phyloP scores from a whole-genome alignment of 345 rosid species.

The Citrus mangshanensis region DNA sequence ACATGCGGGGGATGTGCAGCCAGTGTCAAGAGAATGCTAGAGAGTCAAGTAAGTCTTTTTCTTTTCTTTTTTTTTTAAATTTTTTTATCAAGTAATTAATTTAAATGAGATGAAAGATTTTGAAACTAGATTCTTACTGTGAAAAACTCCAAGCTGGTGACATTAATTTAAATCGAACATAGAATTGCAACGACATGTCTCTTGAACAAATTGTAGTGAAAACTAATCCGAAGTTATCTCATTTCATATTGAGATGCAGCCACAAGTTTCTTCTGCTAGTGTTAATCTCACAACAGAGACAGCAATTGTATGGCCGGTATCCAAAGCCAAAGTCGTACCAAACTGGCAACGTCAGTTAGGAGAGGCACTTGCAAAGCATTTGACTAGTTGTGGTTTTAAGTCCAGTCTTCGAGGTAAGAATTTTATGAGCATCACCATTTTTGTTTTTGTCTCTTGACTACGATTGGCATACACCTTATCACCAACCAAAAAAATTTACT shows the following conservation, averaged over 20 bases:
- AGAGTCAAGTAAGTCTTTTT: constrained; percentile 65
- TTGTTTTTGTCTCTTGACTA: not conserved
- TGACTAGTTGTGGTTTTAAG: constrained; percentile 78
- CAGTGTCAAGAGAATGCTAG: constrained; percentile 88
- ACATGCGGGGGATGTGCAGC: constrained; percentile 98
- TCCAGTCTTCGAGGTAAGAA: constrained; percentile 79
- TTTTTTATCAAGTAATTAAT: not conserved
- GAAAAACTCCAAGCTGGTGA: not conserved
- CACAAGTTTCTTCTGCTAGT: constrained; percentile 84
- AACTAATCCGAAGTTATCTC: not conserved
- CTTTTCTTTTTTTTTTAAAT: not conserved
- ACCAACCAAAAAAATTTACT: not conserved
- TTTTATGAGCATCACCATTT: not conserved
- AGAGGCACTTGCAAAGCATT: constrained; percentile 83
- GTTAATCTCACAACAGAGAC: constrained; percentile 94
- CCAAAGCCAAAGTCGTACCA: constrained; percentile 67
- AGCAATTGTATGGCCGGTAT: constrained; percentile 85
- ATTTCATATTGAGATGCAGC: constrained; percentile 42
- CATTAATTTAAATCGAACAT: not conserved
- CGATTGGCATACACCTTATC: constrained; percentile 1
- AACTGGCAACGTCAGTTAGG: constrained; percentile 84
- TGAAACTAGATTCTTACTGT: not conserved
- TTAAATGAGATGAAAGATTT: not conserved
- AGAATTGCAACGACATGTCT: not conserved
- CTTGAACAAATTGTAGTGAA: not conserved